Evolutionary conservation across 2,329 filamentous ascomycete genomes (phyloP).

Genomic region (Cladosporium colombiae): DNA sequence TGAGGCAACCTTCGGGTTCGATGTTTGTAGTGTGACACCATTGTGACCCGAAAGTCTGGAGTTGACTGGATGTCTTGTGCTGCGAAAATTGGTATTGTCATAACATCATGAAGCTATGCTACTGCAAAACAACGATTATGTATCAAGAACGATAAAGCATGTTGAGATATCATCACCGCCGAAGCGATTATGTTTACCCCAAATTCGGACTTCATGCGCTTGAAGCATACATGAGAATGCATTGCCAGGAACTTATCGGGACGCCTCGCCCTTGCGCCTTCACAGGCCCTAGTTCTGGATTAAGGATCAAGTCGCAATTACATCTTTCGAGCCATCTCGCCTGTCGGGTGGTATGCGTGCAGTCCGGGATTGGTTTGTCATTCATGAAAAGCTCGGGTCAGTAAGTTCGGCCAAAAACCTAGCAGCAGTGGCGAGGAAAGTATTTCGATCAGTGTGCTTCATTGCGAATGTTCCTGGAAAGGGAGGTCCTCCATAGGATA

Average conservation of each 20-base stretch:
- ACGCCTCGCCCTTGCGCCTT: not conserved
- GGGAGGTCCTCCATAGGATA: not conserved
- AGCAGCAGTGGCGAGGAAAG: not conserved
- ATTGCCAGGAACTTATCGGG: not conserved
- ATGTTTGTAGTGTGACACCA: not conserved
- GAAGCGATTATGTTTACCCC: not conserved
- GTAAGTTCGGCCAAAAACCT: not conserved
- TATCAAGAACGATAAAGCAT: not conserved
- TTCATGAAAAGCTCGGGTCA: not conserved
- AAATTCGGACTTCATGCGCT: not conserved
- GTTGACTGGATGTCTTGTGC: not conserved
- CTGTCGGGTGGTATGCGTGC: not conserved
- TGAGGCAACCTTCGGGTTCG: no score
- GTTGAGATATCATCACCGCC: not conserved
- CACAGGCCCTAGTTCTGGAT: not conserved
- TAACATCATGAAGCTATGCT: not conserved
- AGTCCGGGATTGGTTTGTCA: not conserved
- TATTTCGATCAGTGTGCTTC: not conserved
- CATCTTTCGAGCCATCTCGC: not conserved
- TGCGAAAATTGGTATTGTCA: not conserved
- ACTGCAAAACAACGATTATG: not conserved
- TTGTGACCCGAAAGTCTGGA: not conserved
- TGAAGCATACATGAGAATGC: not conserved
- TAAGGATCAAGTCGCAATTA: not conserved
- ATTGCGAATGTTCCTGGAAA: not conserved